Percentiles rank a stretch among this genome's conserved stretches.
phyloP scores from a whole-genome alignment of 805 yeast genomes.

The Schizosaccharomyces lindneri region DNA sequence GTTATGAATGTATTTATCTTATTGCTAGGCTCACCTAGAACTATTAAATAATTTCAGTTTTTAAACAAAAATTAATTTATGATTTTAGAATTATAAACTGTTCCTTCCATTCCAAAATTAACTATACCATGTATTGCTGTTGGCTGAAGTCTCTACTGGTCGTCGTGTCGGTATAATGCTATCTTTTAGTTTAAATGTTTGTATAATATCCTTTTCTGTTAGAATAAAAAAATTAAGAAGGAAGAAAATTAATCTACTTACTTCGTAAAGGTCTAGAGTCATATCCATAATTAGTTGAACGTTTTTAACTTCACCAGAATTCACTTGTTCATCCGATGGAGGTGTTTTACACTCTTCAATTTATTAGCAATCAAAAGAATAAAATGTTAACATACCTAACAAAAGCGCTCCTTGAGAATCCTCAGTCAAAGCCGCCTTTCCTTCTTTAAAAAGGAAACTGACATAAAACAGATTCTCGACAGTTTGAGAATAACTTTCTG shows the following conservation, averaged over 20 bases:
- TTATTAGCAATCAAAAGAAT: background rate
- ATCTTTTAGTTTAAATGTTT: constrained; percentile 28
- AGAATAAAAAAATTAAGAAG: background rate
- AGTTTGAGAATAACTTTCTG: constrained; percentile 48
- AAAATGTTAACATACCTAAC: background rate
- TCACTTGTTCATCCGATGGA: background rate
- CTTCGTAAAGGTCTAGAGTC: background rate
- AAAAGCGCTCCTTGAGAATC: constrained; percentile 15
- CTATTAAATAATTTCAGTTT: too few species aligned
- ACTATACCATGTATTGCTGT: background rate
- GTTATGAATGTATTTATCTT: too few species aligned
- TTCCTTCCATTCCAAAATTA: background rate
- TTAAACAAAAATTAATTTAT: too few species aligned
- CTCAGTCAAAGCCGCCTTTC: constrained; percentile 29
- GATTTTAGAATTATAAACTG: too few species aligned
- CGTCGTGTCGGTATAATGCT: constrained; percentile 25
- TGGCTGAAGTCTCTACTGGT: background rate
- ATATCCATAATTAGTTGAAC: background rate
- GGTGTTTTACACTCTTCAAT: background rate
- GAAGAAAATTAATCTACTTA: background rate
- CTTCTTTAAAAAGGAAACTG: constrained; percentile 58
- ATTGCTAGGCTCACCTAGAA: too few species aligned
- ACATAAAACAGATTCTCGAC: constrained; percentile 67
- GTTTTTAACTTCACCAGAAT: background rate
- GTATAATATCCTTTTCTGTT: constrained; percentile 17